phyloP scores from a whole-genome alignment of 2,329 filamentous ascomycete species.

The Ceratocystis smalleyi region DNA sequence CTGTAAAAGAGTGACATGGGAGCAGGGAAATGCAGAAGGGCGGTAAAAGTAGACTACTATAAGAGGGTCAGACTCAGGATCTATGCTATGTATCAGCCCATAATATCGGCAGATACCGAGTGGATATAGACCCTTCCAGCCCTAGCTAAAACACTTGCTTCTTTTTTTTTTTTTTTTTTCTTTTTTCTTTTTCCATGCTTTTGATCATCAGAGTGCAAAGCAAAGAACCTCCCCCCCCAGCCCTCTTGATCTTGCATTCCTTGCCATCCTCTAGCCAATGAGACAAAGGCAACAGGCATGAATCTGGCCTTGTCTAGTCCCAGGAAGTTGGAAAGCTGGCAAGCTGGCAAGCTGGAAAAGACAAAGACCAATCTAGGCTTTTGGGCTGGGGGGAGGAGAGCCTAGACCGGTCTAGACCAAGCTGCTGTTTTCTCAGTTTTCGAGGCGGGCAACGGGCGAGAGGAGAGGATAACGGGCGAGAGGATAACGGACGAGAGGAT shows the following conservation, averaged over 20 bases:
- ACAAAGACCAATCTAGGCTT: slow-evolving; percentile 7
- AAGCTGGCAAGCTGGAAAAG: slow-evolving; percentile 6
- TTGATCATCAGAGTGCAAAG: neutral
- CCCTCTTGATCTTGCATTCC: neutral
- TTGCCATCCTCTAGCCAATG: neutral
- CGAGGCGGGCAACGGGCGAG: too few relatives aligned
- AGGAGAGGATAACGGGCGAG: too few relatives aligned
- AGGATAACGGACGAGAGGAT: too few relatives aligned
- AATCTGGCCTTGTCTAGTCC: neutral
- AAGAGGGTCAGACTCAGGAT: neutral
- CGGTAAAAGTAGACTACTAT: neutral
- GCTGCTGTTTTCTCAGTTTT: neutral
- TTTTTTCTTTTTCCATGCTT: neutral
- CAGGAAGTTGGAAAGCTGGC: neutral
- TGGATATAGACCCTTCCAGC: slow-evolving; percentile 3
- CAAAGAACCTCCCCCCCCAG: neutral
- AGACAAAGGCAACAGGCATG: neutral
- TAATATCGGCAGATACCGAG: neutral
- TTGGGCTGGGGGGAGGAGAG: neutral
- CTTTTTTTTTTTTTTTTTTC: neutral
- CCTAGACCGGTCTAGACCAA: slow-evolving; percentile 2
- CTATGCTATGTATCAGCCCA: neutral
- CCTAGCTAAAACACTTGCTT: neutral
- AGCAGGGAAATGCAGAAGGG: neutral
- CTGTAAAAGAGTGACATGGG: too few relatives aligned